Percentiles rank a stretch among this genome's conserved stretches.
Evolutionary conservation across 2,329 filamentous ascomycete species (phyloP).

Genomic region (Nemania diffusa): DNA sequence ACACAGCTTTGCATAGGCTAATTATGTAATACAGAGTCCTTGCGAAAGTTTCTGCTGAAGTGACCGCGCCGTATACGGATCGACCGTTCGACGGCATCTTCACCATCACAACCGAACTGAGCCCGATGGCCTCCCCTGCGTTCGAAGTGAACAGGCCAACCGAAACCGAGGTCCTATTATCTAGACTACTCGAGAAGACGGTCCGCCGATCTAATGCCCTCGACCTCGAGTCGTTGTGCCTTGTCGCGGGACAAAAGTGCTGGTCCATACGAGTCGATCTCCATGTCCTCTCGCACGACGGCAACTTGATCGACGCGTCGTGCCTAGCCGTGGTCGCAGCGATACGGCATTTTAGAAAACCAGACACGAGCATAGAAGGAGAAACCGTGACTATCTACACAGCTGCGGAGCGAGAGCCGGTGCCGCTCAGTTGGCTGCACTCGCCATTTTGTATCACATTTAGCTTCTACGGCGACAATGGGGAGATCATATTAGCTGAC

Average conservation of each 20-base stretch:
- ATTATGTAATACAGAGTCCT: conserved; percentile 69
- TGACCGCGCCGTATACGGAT: conserved; percentile 85
- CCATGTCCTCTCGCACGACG: conserved; percentile 90
- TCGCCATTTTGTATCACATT: conserved; percentile 92
- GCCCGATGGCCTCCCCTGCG: conserved; percentile 88
- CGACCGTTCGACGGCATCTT: conserved; percentile 96
- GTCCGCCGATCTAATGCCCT: conserved; percentile 91
- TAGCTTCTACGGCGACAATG: conserved; percentile 80
- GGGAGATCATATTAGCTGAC: conserved; percentile 77
- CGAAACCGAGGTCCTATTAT: conserved; percentile 85
- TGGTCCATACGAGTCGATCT: conserved; percentile 93
- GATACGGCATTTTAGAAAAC: conserved; percentile 89
- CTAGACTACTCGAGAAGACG: conserved; percentile 91
- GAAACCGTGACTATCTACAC: conserved; percentile 87
- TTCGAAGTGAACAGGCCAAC: conserved; percentile 88
- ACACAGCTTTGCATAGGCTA: conserved; percentile 31
- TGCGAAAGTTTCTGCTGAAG: conserved; percentile 86
- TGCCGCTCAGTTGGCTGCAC: conserved; percentile 90
- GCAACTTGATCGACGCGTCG: conserved; percentile 85
- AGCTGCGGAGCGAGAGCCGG: conserved; percentile 85
- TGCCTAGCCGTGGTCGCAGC: conserved; percentile 90
- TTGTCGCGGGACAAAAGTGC: conserved; percentile 88
- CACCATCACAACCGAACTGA: conserved; percentile 89
- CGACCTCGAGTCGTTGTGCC: conserved; percentile 94
- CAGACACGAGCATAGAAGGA: conserved; percentile 87